These are phyloP conservation scores for Pythium sp. DNA, from an alignment of 352 stramenopile genomes.

Conservation along the genomic window DNA sequence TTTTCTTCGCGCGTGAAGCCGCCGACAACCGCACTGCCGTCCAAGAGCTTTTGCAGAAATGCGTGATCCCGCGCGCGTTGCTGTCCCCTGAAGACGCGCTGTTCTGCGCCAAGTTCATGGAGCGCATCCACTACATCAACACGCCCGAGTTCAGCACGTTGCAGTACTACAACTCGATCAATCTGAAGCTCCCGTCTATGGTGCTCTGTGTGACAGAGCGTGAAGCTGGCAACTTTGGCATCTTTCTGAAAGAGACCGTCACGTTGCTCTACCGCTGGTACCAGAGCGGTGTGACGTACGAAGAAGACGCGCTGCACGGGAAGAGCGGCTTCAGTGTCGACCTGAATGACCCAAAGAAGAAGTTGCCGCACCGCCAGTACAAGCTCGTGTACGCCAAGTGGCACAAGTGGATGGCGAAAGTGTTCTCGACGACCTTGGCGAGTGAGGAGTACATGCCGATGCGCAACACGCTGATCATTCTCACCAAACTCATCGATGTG, in stretches of 20 bases:
- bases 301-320: slow-evolving; percentile 70
- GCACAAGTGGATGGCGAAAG: slow-evolving; percentile 63
- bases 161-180: slow-evolving; percentile 83
- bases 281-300: slow-evolving; percentile 72
- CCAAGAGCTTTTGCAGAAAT: slow-evolving; percentile 75
- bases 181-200: slow-evolving; percentile 71
- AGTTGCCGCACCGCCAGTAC: slow-evolving; percentile 68
- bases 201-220: slow-evolving; percentile 83
- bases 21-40: slow-evolving; percentile 47
- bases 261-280: slow-evolving; percentile 72
- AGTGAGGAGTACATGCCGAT: slow-evolving; percentile 83
- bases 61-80: slow-evolving; percentile 70
- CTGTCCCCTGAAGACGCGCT: slow-evolving; percentile 83
- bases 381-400: slow-evolving; percentile 73
- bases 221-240: slow-evolving; percentile 83
- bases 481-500: slow-evolving; percentile 89
- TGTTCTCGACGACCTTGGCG: slow-evolving; percentile 60
- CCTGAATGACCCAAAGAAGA: slow-evolving; percentile 56
- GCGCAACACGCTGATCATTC: slow-evolving; percentile 78
- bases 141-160: slow-evolving; percentile 71
- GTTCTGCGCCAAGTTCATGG: slow-evolving; percentile 85
- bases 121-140: slow-evolving; percentile 69
- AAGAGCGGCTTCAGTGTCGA: slow-evolving; percentile 77
- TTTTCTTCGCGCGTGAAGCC: slow-evolving; percentile 52
- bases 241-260: slow-evolving; percentile 84